Conservation (phyloP, 805 yeast genomes). For the Zygotorulaspora florentina region DNA sequence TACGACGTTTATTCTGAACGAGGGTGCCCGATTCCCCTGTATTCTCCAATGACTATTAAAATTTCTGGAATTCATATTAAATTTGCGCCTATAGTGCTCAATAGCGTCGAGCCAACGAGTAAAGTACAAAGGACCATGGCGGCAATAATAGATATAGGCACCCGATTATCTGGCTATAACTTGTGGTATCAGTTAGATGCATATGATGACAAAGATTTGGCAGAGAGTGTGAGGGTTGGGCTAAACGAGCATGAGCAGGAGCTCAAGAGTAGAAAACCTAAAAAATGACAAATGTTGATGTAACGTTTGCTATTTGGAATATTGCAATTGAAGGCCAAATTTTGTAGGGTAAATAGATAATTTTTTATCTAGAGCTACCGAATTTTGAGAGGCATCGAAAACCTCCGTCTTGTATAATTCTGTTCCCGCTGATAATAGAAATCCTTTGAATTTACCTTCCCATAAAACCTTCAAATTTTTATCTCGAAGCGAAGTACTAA, state of each 20-base stretch:
- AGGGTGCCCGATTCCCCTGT: constrained; percentile 39
- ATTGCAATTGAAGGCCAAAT: constrained; percentile 33
- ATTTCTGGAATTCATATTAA: constrained; percentile 62
- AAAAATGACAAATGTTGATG: constrained; percentile 10
- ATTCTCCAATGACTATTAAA: constrained; percentile 62
- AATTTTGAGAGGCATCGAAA: not conserved
- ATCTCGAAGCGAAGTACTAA: constrained; percentile 65
- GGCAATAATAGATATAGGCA: constrained; percentile 54
- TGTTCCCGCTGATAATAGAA: constrained; percentile 71
- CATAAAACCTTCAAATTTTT: constrained; percentile 62
- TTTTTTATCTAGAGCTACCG: constrained; percentile 1
- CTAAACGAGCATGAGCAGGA: constrained; percentile 51
- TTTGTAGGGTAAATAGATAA: constrained; percentile 18
- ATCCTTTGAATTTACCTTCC: constrained; percentile 85
- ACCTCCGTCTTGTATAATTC: constrained; percentile 35
- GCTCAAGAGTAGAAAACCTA: constrained; percentile 36
- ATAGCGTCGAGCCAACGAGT: constrained; percentile 58
- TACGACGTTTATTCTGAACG: constrained; percentile 31
- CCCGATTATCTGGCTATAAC: constrained; percentile 54
- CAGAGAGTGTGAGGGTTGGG: constrained; percentile 59
- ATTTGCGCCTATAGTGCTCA: constrained; percentile 57
- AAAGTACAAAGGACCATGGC: constrained; percentile 61
- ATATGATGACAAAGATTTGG: constrained; percentile 58
- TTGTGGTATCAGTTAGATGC: constrained; percentile 86
- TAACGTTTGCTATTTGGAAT: constrained; percentile 19